These are phyloP conservation scores for Pestalotiopsis sp. DNA, from an alignment of 2,329 filamentous ascomycete species.

Conservation along the genomic window DNA sequence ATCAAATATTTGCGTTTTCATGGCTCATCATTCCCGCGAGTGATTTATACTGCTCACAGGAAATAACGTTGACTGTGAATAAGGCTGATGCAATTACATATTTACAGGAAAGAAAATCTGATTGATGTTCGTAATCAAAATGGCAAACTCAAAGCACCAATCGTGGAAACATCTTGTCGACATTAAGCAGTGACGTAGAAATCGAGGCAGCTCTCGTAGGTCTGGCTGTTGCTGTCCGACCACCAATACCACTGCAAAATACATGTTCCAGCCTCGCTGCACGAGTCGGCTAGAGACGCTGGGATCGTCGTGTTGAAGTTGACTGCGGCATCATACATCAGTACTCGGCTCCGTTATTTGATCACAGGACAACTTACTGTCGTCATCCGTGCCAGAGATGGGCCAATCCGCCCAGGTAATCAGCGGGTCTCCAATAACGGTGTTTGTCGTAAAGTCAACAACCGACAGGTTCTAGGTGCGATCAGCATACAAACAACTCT, in stretches of 20 bases:
- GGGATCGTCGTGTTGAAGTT: conserved; percentile 60
- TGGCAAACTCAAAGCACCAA: no score
- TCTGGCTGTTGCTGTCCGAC: conserved; percentile 57
- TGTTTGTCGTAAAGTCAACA: conserved; percentile 47
- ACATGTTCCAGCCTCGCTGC: conserved; percentile 49
- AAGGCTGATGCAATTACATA: no score
- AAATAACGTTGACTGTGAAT: no score
- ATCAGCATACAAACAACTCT: conserved; percentile 17
- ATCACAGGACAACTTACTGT: conserved; percentile 35
- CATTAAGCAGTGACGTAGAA: conserved; percentile 39
- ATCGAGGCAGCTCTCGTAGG: conserved; percentile 66
- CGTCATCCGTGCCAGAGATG: conserved; percentile 24
- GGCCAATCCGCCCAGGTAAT: conserved; percentile 42
- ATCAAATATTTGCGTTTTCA: no score
- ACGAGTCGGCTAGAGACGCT: conserved; percentile 44
- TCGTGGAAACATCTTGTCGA: no score
- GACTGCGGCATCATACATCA: conserved; percentile 31
- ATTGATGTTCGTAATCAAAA: background rate
- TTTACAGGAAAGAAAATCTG: background rate
- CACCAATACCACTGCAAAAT: conserved; percentile 66
- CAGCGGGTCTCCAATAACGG: conserved; percentile 50
- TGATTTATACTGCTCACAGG: no score
- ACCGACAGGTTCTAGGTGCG: conserved; percentile 48
- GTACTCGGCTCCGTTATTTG: background rate
- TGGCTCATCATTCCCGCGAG: no score